Percentiles rank a stretch among this genome's conserved stretches.
Conservation (phyloP, 192 early-diverging fungal species). For the Umbelopsis isabellina region DNA sequence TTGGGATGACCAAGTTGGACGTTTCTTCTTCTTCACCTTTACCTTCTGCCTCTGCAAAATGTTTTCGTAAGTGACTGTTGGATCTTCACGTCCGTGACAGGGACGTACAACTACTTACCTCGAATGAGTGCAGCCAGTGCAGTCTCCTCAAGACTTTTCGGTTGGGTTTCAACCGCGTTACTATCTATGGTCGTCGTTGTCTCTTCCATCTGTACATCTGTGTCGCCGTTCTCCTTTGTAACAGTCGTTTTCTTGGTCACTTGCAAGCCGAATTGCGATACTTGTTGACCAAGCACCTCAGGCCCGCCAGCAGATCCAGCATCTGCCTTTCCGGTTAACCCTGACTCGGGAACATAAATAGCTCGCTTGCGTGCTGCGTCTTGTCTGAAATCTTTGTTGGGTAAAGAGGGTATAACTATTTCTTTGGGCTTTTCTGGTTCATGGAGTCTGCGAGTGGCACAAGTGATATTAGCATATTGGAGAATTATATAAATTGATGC, state of each 20-base stretch:
- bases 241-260: slow-evolving; percentile 19
- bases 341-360: slow-evolving; percentile 36
- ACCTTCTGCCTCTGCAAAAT: slow-evolving; percentile 26
- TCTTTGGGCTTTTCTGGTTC: slow-evolving; percentile 39
- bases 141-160: slow-evolving; percentile 42
- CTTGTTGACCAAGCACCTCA: slow-evolving; percentile 25
- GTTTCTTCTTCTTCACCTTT: slow-evolving; percentile 20
- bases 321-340: neutral
- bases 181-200: neutral
- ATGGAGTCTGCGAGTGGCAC: slow-evolving; percentile 29
- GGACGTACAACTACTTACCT: slow-evolving; percentile 32
- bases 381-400: slow-evolving; percentile 50
- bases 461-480: neutral
- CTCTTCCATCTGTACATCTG: slow-evolving; percentile 1
- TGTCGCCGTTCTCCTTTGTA: neutral
- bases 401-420: slow-evolving; percentile 46
- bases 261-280: slow-evolving; percentile 37
- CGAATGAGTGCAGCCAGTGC: slow-evolving; percentile 50
- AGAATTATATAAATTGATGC: too few species aligned
- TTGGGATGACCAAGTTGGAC: slow-evolving; percentile 36
- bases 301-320: slow-evolving; percentile 20
- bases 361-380: slow-evolving; percentile 40
- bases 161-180: neutral
- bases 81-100: neutral
- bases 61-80: too few species aligned